Evolutionary conservation across 305 asterid genomes (phyloP), one percentile per base, ranked within the genome.

Genomic region (Striga hermonthica): DNA sequence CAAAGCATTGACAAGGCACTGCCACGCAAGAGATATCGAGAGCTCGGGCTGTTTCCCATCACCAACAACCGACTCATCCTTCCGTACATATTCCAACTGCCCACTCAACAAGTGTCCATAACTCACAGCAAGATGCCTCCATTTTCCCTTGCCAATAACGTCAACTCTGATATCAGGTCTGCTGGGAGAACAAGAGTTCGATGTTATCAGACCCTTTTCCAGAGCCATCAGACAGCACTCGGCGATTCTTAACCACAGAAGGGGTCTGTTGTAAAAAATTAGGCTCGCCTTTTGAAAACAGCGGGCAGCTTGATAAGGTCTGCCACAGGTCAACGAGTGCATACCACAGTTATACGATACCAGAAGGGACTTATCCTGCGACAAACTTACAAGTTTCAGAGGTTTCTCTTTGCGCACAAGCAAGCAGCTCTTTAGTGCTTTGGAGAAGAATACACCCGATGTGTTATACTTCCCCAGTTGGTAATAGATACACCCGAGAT

Each of bases 171-270:
- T 73, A 41, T 78, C 84, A 66, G 83, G 75, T 75, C 69, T 76
- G 64, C 74, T 82, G 60, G 79, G 63, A 59, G 64, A 55, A 44
- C 80, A 70, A 5, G 65, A 48, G 55, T 50, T 76, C 16, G 88
- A 75, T 75, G 73, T 83, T 62, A 93, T 77, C 64, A 86, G 79
- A 52, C 95, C 97, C 68, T 83, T 84, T 62, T 86, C 97, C 28
- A 82, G 72, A 59, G 95, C 96, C 95, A 90, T 79, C 58, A 93
- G 70, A 84, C 99, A 93, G 72, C 97, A 93, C 75, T 93, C 99
- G 11, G 97, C 96, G 41, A 88, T 71, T 63, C 96, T 80, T 37
- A 93, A 73, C 99, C 99, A 93, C 69, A 90, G 73, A 64, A 88
- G 85, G 60, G 97, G 97, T 72, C 72, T 74, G 68, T 82, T 76